phyloP scores from a whole-genome alignment of 2,329 filamentous ascomycete species.

The Nannizziopsis arthrosporioides region DNA sequence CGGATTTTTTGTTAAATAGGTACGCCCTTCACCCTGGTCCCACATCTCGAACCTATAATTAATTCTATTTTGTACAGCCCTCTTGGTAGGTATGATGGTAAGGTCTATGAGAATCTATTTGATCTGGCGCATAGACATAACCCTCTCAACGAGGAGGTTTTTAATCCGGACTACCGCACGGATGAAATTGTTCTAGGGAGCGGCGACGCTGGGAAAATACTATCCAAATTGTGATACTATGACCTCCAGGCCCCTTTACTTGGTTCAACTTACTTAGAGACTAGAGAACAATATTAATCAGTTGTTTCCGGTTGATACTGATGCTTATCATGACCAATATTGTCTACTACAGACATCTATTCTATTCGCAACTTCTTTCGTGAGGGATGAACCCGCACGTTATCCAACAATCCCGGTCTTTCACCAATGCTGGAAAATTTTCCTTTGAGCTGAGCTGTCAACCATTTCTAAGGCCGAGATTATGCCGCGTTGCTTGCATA shows the following conservation, averaged over 20 bases:
- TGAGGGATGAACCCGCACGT: too few relatives aligned
- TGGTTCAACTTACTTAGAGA: too few relatives aligned
- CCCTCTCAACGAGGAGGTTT: constrained; percentile 40
- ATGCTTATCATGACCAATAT: too few relatives aligned
- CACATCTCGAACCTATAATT: neutral
- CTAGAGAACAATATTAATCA: too few relatives aligned
- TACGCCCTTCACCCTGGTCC: constrained; percentile 6
- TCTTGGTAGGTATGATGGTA: constrained; percentile 41
- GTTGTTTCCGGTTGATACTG: too few relatives aligned
- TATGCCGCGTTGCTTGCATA: neutral
- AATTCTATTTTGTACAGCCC: constrained; percentile 27
- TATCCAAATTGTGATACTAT: constrained; percentile 16
- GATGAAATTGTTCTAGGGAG: constrained; percentile 41
- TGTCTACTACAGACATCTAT: too few relatives aligned
- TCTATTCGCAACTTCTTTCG: too few relatives aligned
- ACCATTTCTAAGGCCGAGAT: too few relatives aligned
- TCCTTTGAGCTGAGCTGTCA: too few relatives aligned
- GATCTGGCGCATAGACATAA: constrained; percentile 42
- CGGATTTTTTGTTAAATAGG: constrained; percentile 41
- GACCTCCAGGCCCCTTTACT: too few relatives aligned
- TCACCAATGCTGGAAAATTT: too few relatives aligned
- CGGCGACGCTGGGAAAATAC: constrained; percentile 23
- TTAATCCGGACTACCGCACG: constrained; percentile 40
- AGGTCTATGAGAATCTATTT: constrained; percentile 44
- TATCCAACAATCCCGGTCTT: too few relatives aligned